Evolutionary conservation across 208 protist genomes (phyloP).

Genomic region (Leishmania braziliensis): DNA sequence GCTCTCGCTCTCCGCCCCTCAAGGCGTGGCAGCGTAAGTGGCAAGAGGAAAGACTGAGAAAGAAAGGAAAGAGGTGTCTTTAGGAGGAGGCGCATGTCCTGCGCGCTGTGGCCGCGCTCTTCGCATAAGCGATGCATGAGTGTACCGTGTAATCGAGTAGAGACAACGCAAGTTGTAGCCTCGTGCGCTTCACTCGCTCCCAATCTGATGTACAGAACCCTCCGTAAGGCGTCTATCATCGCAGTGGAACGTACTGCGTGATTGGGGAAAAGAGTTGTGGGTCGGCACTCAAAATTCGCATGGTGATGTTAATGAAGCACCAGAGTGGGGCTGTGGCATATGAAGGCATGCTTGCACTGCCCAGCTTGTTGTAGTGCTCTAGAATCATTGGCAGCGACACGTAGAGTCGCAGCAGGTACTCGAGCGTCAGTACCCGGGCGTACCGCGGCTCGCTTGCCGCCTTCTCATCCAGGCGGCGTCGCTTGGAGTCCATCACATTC

Average conservation of each 20-base stretch:
- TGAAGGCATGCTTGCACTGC: constrained; percentile 55
- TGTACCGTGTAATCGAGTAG: background rate
- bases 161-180: background rate
- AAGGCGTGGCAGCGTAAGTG: background rate
- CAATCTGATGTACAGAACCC: background rate
- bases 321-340: constrained; percentile 65
- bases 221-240: constrained; percentile 24
- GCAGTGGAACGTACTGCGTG: constrained; percentile 52
- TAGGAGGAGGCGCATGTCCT: background rate
- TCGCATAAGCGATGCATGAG: background rate
- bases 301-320: constrained; percentile 60
- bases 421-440: constrained; percentile 63
- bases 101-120: background rate
- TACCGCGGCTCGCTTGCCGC: constrained; percentile 33
- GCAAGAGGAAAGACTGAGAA: background rate
- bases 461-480: constrained; percentile 26
- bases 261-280: constrained; percentile 38
- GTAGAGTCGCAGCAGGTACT: constrained; percentile 84
- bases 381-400: constrained; percentile 74
- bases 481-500: constrained; percentile 19
- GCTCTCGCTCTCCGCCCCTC: background rate
- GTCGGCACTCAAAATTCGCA: constrained; percentile 48
- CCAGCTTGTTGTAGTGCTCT: constrained; percentile 82
- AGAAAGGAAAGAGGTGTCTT: background rate
- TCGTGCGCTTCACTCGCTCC: background rate